Base-by-base conservation (phyloP, 441 rosid species). In the Populus tomentosa region DNA sequence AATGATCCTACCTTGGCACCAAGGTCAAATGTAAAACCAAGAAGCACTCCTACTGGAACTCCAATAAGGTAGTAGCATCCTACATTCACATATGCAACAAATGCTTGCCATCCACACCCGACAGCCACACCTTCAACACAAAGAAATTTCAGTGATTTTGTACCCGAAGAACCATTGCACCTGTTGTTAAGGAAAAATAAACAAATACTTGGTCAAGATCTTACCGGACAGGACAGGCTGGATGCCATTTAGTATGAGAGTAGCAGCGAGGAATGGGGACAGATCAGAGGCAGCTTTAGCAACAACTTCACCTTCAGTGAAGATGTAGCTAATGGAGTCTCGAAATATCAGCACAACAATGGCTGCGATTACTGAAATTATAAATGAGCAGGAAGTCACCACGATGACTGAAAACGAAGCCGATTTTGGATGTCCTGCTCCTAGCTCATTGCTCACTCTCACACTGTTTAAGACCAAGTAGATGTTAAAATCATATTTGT, bases 171-270 rank as follows among this genome's bases (percentile, higher is more conserved):
- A 18, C 8, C 10, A 2, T 26, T n/a, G 30, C 16, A 28, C 23
- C 32, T 26, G 1, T 28, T 6, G 42, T 10, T 38, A 3, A 8
- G 1, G 20, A 46, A 46, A 46, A 46, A n/a, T 3, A 59, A 59
- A 59, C 63, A n/a, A 0, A 8, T 3, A n/a, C 24, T 5, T n/a
- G 23, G 46, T 6, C 5, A 20, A 42, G 53, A 7, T 23, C 72
- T 70, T 85, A 90, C 94, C 94, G 3, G 89, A 88, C 61, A 90
- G 69, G 20, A 90, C 94, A 0, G 90, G 94, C 68, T 90, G 94
- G 26, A 90, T 70, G 0, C 92, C 94, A 20, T 87, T 87, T 56
- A 90, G 89, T 16, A 90, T 7, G 61, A 90, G 86, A 35, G 88
- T 80, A 46, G 82, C 40, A 10, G 89, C 90, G 65, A 90, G 72